Conservation (phyloP, 805 yeast genomes). For the Kodamaea restingae region DNA sequence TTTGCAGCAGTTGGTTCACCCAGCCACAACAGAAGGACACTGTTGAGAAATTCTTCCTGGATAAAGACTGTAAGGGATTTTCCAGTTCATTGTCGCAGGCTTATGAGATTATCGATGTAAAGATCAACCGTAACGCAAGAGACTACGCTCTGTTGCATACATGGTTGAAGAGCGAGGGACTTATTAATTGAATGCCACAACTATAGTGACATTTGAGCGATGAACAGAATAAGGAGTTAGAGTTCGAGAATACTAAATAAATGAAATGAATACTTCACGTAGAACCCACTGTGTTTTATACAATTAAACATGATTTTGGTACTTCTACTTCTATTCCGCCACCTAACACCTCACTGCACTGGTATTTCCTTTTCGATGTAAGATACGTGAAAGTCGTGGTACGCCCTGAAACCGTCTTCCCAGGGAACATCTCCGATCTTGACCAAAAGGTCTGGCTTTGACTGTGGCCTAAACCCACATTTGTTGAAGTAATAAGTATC, state of each 20-base stretch:
- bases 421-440: conserved; percentile 21
- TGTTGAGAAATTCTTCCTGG: conserved; percentile 47
- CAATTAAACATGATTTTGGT: too few relatives aligned
- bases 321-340: not conserved
- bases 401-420: conserved; percentile 38
- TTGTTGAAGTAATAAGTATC: conserved; percentile 40
- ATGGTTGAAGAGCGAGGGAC: conserved; percentile 44
- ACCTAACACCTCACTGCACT: not conserved
- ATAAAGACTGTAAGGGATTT: conserved; percentile 56
- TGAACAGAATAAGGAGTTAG: too few relatives aligned
- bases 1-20: conserved; percentile 60
- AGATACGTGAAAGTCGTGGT: conserved; percentile 40
- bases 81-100: conserved; percentile 62
- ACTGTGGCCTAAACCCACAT: conserved; percentile 34
- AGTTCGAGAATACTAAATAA: conserved; percentile 3
- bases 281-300: too few relatives aligned
- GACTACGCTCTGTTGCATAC: conserved; percentile 43
- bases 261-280: too few relatives aligned
- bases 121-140: conserved; percentile 55
- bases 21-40: conserved; percentile 48
- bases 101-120: conserved; percentile 54
- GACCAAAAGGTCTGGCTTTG: conserved; percentile 16
- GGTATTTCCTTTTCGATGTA: conserved; percentile 27
- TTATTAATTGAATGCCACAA: conserved; percentile 20
- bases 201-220: too few relatives aligned